These are phyloP conservation scores for Canavalia gladiata DNA, from an alignment of 306 rosid genomes.

Conservation along the genomic window DNA sequence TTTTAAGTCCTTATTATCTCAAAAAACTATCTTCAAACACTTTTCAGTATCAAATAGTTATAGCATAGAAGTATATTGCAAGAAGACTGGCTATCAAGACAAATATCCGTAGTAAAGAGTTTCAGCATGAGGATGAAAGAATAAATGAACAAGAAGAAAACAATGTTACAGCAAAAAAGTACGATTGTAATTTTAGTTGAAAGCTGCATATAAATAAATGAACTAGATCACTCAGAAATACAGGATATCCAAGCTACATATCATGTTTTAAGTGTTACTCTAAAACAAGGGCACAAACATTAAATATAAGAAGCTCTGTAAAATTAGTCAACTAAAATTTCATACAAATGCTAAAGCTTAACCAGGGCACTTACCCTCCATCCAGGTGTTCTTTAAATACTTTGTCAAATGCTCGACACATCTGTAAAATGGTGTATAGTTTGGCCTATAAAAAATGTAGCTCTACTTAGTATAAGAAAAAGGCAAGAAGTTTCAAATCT, in stretches of 20 bases:
- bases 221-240: not conserved
- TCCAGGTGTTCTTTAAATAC: conserved; percentile 92
- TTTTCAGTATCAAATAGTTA: not conserved
- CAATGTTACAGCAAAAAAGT: not conserved
- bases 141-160: not conserved
- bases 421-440: conserved; percentile 86
- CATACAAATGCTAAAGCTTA: not conserved
- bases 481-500: conserved; percentile 8
- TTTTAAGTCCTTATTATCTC: not conserved
- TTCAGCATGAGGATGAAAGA: not conserved
- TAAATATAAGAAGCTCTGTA: conserved; percentile 17
- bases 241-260: conserved; percentile 1
- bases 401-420: conserved; percentile 96
- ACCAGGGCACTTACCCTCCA: conserved; percentile 77
- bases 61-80: not conserved
- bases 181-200: not conserved
- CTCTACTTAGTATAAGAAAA: conserved; percentile 17
- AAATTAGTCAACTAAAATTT: conserved; percentile 4
- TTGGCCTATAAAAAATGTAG: conserved; percentile 67
- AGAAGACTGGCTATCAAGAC: not conserved
- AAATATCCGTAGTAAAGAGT: not conserved
- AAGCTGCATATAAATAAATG: not conserved
- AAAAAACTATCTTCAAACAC: not conserved
- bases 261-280: not conserved
- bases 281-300: not conserved